Evolutionary conservation across 2,329 filamentous ascomycete genomes (phyloP).

Genomic region (Epicoccum nigrum): DNA sequence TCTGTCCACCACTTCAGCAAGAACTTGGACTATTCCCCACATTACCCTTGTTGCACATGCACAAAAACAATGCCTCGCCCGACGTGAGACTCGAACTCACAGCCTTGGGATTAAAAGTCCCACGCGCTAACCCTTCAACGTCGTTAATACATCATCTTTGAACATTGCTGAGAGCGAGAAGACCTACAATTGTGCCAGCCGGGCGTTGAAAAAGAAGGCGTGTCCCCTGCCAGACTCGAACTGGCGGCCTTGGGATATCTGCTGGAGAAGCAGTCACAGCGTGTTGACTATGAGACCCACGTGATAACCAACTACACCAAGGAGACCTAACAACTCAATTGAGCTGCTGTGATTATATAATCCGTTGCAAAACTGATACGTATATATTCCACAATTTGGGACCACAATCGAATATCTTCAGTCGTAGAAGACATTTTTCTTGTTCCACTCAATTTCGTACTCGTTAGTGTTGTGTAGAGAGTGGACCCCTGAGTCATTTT

Average conservation of each 20-base stretch:
- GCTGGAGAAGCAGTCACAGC: conserved; percentile 37
- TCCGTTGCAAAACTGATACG: background rate
- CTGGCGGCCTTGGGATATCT: conserved; percentile 46
- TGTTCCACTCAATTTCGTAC: background rate
- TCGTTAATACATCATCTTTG: background rate
- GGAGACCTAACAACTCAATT: conserved; percentile 25
- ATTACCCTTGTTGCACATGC: too few species aligned
- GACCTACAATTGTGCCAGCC: conserved; percentile 28
- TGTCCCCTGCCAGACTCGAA: conserved; percentile 44
- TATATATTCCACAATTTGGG: background rate
- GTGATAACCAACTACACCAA: conserved; percentile 49
- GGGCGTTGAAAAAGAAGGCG: conserved; percentile 18
- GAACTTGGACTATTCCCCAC: too few species aligned
- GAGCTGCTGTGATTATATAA: conserved; percentile 15
- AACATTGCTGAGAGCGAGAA: background rate
- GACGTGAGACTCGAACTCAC: conserved; percentile 26
- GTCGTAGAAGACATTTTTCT: background rate
- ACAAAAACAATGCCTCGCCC: conserved; percentile 10
- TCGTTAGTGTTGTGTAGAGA: background rate
- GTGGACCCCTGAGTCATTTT: conserved; percentile 3
- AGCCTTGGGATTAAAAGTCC: conserved; percentile 35
- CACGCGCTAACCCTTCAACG: conserved; percentile 23
- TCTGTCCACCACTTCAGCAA: too few species aligned
- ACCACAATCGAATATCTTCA: too few species aligned
- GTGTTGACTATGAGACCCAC: conserved; percentile 42